Evolutionary conservation across 1,284 basidiomycete species (phyloP).

Genomic region (Rugiboletus extremiorientalis): DNA sequence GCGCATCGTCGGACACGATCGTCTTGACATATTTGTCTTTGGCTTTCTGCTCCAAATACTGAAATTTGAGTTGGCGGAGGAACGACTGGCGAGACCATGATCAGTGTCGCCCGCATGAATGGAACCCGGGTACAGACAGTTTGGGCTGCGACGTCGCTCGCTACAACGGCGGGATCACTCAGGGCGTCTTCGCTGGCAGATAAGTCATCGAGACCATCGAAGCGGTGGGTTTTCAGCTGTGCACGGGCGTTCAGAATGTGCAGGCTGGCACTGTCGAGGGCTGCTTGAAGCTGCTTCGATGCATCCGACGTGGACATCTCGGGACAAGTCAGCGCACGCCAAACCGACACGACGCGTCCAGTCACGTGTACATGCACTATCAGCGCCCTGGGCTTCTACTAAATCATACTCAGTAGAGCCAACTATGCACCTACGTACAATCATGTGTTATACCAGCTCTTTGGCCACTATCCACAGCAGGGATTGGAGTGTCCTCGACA

Average conservation of each 20-base stretch:
- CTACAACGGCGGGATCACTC: slow-evolving; percentile 31
- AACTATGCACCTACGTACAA: background rate
- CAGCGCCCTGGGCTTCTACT: background rate
- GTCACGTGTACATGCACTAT: slow-evolving; percentile 10
- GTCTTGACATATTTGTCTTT: slow-evolving; percentile 83
- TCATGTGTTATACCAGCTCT: background rate
- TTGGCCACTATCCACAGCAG: background rate
- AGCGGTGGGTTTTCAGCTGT: slow-evolving; percentile 27
- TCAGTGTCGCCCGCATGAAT: background rate
- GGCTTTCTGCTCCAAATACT: slow-evolving; percentile 84
- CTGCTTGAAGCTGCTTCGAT: slow-evolving; percentile 27
- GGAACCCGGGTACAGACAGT: slow-evolving; percentile 17
- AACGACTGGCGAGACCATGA: slow-evolving; percentile 50
- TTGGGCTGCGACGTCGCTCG: slow-evolving; percentile 32
- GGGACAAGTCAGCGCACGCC: background rate
- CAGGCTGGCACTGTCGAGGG: slow-evolving; percentile 27
- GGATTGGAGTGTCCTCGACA: background rate
- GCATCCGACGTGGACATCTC: slow-evolving; percentile 25
- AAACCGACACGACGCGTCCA: background rate
- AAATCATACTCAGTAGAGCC: background rate
- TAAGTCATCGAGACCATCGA: slow-evolving; percentile 31
- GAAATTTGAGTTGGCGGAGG: slow-evolving; percentile 82
- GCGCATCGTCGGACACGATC: slow-evolving; percentile 81
- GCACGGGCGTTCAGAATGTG: slow-evolving; percentile 24
- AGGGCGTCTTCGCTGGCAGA: slow-evolving; percentile 27